Base-by-base conservation (phyloP, 2,329 filamentous ascomycete genomes). In the Penicillium sp. region DNA sequence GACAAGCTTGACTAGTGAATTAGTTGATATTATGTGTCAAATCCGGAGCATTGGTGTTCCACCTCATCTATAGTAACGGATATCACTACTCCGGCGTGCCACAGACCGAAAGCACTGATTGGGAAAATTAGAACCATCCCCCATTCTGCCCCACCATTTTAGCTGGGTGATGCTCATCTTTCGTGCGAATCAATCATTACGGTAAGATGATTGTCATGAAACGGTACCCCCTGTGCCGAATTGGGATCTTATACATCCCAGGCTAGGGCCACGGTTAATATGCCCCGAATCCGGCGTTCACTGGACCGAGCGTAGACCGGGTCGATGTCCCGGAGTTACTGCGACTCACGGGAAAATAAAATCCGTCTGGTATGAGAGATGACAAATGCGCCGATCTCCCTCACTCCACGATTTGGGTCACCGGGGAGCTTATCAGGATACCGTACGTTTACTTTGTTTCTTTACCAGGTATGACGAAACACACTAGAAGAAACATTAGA, bases 351-450 rank as follows among this genome's bases (percentile, higher is more conserved):
- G 71, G 69, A 72, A 72, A 72, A 73, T 68, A 70, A 63, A 72
- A 72, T 72, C 70, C 71, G 71, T 66, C 66, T 65, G 62, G 60
- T 58, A 59, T 55, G 59, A 54, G 49, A 62, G 61, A 69, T 72
- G 69, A 72, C 69, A 72, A 73, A 72, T 69, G 54, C 54, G 70
- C 69, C 66, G 69, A 72, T 72, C 52, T 43, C 42, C 42, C 69
- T 53, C 67, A 63, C 70, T 62, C 69, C 69, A 71, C 66, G 67
- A 64, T 65, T 67, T 63, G 58, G 64, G 65, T 70, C 67, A 70
- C 67, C 68, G 69, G 62, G 50, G 62, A 57, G 53, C 58, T 62
- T 55, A 62, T 62, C 55, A 48, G 56, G 53, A 19, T 25, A 43
- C 50, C 39, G 23, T 60, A 60, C 47, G 11, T 39, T 47, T 54